Base-by-base conservation (phyloP, 495 filamentous ascomycete species). In the Xylaria sp. region DNA sequence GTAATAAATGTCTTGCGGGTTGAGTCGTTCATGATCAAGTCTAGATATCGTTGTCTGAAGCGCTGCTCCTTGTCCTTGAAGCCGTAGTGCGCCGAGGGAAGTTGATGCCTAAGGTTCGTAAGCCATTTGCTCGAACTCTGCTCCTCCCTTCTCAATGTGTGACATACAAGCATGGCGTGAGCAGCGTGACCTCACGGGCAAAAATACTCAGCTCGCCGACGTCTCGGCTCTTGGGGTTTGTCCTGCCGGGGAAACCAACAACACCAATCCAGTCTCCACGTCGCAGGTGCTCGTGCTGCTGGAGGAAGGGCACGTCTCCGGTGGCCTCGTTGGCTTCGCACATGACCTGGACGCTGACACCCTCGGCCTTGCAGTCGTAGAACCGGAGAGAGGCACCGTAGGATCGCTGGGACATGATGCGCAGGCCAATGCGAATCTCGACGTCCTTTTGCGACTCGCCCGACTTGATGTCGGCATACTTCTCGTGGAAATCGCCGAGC, bases 121-220 rank as follows among this genome's bases (percentile, higher is more conserved):
- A 68, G 65, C 35, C 19, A 44, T 46, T 55, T 31, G 21, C 41
- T 52, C 12, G 12, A 9, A 5, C 52, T 55, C 8, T 26, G 12
- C 5, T 53, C 5, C n/a, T 9, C 7, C 29, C 26, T 55, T 19
- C 46, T 26, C 35, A n/a, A 21, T n/a, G 29, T 3, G 5, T 21
- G 15, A 68, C 65, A n/a, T 58, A 68, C 76, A 99, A 82, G 83
- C 95, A 98, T 12, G 96, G 96, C 17, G 94, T 90, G 61, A 99
- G 86, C 12, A 98, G 89, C 19, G 91, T 82, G 68, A 98, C 85
- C 81, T 97, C 90, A 44, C 85, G 90, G 9, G 97, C 96, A 77
- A 98, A 98, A 81, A 99, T 92, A 52, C 93, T 97, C 37, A 98
- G 87, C 81, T 98, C 94, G 71, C 96, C 96, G 37, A 92, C 90